Conservation (phyloP, 2,329 filamentous ascomycete species). For the Pseudogymnoascus sp. region DNA sequence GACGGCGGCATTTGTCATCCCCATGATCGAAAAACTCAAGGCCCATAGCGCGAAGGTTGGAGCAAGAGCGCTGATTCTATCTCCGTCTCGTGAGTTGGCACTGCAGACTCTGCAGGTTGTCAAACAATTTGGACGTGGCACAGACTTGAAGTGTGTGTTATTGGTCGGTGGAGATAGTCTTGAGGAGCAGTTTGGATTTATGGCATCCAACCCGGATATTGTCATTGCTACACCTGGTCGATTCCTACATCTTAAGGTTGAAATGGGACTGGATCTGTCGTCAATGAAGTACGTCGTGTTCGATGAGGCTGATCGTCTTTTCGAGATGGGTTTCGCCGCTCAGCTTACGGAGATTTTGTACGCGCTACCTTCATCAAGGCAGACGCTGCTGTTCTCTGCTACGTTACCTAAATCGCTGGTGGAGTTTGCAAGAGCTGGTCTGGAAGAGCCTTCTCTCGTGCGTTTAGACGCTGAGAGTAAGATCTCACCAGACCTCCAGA, state of each 20-base stretch:
- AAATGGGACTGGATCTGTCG: conserved; percentile 87
- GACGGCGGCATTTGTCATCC: conserved; percentile 95
- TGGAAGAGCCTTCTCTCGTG: conserved; percentile 86
- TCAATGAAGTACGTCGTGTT: conserved; percentile 93
- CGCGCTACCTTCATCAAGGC: conserved; percentile 71
- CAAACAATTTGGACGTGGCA: conserved; percentile 85
- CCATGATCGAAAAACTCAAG: conserved; percentile 92
- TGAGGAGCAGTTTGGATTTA: conserved; percentile 88
- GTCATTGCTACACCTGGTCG: conserved; percentile 94
- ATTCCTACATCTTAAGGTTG: conserved; percentile 92
- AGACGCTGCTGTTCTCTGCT: conserved; percentile 91
- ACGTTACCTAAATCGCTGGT: conserved; percentile 90
- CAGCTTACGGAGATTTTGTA: conserved; percentile 91
- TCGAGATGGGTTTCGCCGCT: conserved; percentile 96
- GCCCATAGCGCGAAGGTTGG: conserved; percentile 81
- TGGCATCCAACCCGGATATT: conserved; percentile 93
- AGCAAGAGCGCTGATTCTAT: conserved; percentile 77
- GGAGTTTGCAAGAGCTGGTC: conserved; percentile 86
- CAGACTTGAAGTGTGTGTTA: conserved; percentile 81
- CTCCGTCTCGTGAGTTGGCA: conserved; percentile 87
- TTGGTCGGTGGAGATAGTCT: conserved; percentile 91
- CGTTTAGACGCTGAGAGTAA: conserved; percentile 92
- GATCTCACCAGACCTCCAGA: conserved; percentile 91
- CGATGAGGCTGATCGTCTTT: conserved; percentile 91
- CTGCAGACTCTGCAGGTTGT: conserved; percentile 94